These are phyloP conservation scores for Erodium moschatum DNA, from an alignment of 441 rosid species.

Conservation along the genomic window DNA sequence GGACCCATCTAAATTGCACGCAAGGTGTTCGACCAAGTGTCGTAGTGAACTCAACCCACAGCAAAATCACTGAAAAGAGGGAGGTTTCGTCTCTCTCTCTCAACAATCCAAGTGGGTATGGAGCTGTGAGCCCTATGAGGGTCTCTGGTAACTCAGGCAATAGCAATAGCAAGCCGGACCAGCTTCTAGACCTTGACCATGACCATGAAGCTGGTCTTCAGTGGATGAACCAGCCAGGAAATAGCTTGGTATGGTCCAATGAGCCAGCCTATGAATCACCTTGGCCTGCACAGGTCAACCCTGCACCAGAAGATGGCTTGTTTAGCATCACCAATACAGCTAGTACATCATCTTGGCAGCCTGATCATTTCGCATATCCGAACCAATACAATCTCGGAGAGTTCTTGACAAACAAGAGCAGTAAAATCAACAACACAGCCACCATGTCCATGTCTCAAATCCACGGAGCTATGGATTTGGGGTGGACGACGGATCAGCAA, in stretches of 20 bases:
- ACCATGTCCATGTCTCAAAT: constrained; percentile 22
- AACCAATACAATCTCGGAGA: constrained; percentile 19
- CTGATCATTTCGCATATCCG: constrained; percentile 19
- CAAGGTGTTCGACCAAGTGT: constrained; percentile 12
- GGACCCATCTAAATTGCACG: constrained; percentile 16
- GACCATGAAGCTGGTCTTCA: constrained; percentile 17
- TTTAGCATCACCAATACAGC: constrained; percentile 13
- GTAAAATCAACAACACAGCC: constrained; percentile 1
- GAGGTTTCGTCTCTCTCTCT: background rate
- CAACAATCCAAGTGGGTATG: constrained; percentile 11
- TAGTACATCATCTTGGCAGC: constrained; percentile 25
- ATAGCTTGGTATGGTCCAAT: constrained; percentile 24
- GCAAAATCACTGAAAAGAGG: background rate
- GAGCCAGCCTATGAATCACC: constrained; percentile 22
- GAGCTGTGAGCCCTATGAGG: constrained; percentile 4
- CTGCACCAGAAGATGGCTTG: constrained; percentile 20
- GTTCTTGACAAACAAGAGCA: constrained; percentile 10
- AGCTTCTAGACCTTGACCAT: constrained; percentile 15
- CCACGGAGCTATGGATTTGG: constrained; percentile 23
- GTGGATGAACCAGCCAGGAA: constrained; percentile 19
- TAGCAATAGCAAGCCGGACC: constrained; percentile 6
- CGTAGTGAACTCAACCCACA: background rate
- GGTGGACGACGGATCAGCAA: constrained; percentile 29
- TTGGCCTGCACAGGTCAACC: constrained; percentile 30
- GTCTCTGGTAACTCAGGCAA: constrained; percentile 5